Evolutionary conservation across 257 asterid species (phyloP).

Genomic region (Verbascum thapsus): DNA sequence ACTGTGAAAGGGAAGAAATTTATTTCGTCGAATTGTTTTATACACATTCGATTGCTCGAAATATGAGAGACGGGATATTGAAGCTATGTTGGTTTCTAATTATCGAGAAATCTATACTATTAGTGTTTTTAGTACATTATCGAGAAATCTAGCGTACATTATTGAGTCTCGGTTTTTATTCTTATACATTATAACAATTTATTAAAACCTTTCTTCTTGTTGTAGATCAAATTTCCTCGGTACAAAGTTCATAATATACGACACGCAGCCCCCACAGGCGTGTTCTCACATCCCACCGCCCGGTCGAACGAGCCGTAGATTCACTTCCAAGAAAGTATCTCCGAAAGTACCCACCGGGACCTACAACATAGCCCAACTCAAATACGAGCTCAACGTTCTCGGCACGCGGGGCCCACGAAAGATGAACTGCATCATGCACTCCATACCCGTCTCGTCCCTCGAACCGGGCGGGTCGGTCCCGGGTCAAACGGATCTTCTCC

Average conservation of each 20-base stretch:
- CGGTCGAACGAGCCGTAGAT: constrained; percentile 52
- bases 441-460: constrained; percentile 54
- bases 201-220: background rate
- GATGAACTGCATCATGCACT: constrained; percentile 65
- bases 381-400: constrained; percentile 67
- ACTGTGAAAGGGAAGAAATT: too few species aligned
- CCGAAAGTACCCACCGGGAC: constrained; percentile 67
- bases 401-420: constrained; percentile 72
- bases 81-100: too few species aligned
- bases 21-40: too few species aligned
- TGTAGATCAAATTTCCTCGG: constrained; percentile 72
- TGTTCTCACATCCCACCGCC: constrained; percentile 43
- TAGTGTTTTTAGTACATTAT: too few species aligned
- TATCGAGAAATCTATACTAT: too few species aligned
- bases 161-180: too few species aligned
- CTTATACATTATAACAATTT: too few species aligned
- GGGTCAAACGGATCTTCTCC: constrained; percentile 54
- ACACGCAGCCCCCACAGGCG: constrained; percentile 59
- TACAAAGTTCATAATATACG: constrained; percentile 57
- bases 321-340: constrained; percentile 64
- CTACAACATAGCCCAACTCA: constrained; percentile 60
- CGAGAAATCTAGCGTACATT: too few species aligned
- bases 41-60: too few species aligned
- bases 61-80: too few species aligned
- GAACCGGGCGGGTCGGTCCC: constrained; percentile 65